Percentiles rank a stretch among this genome's conserved stretches.
phyloP scores from a whole-genome alignment of 2,329 filamentous ascomycete species.

The Calonectria multiphialidica region DNA sequence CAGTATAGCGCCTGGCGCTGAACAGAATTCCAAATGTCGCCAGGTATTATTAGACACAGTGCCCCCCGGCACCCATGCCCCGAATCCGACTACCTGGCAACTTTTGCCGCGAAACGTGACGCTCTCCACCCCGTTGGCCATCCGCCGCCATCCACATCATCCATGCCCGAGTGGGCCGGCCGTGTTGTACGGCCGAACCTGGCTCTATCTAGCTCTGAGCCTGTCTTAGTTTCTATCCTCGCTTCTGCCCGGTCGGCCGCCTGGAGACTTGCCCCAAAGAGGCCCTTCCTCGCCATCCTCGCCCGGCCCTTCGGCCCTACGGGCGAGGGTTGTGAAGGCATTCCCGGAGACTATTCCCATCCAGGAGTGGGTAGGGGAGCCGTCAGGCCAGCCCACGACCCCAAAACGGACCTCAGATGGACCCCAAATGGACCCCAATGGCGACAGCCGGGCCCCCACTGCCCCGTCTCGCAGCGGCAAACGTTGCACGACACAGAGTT shows the following conservation, averaged over 20 bases:
- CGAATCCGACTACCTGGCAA: background rate
- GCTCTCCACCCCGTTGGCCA: background rate
- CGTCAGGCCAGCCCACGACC: background rate
- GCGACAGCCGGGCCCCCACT: no score
- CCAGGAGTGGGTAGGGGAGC: background rate
- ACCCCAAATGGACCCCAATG: no score
- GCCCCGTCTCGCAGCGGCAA: no score
- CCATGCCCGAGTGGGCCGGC: background rate
- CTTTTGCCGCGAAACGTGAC: constrained; percentile 4
- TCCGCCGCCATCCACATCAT: background rate
- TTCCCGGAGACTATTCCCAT: background rate
- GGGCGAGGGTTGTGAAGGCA: background rate
- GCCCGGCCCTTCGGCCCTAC: background rate
- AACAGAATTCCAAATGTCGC: background rate
- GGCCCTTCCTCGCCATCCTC: background rate
- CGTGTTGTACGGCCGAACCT: background rate
- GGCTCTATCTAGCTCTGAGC: background rate
- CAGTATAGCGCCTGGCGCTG: background rate
- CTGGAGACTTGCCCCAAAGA: background rate
- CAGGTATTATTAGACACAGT: constrained; percentile 4
- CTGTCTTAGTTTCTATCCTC: background rate
- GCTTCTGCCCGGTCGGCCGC: constrained; percentile 8
- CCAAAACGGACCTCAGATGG: no score
- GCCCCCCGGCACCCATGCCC: background rate
- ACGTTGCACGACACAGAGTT: no score